Evolutionary conservation across 1,284 basidiomycete species (phyloP), one percentile per base, ranked within the genome.

Genomic region (Cutaneotrichosporon arboriforme): DNA sequence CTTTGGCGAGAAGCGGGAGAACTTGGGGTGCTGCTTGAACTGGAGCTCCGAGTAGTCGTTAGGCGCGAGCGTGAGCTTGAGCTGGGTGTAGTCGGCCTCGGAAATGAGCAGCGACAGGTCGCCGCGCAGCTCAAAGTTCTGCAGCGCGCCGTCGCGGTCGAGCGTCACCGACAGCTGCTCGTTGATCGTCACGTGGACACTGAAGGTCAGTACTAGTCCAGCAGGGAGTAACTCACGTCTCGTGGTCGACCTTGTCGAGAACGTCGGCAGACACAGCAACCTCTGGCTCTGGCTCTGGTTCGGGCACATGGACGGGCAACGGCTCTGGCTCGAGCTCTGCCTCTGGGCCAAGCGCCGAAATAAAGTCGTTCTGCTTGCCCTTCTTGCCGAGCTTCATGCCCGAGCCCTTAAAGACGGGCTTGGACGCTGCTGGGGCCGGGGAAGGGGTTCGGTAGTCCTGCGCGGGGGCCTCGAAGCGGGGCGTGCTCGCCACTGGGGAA

Each of bases 21-120:
- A 88, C 58, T 96, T 88, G 8, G 94, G 93, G 68, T 97, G 93
- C 65, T 97, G 92, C 77, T 97, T 96, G 81, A 93, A 96, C 74
- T 93, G 90, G 35, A 97, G 76, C 23, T 77, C 76, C 58, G 84
- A 81, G 63, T 87, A 84, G 57, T 84, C 81, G 12, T 81, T 78
- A 1, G 83, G 79, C 1, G 82, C 76, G 33, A 97, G 81, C 9
- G 78, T 76, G 44, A 97, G 78, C 54, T 83, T 83, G 64, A 97
- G 76, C 60, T 88, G 86, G n/a, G 88, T 80, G n/a, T 82, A 75
- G 15, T 81, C 77, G 0, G 88, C 76, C 59, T 93, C 89, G 18
- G 85, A 79, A 62, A 97, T 87, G 52, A 85, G 84, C 36, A 97
- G 81, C 73, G 93, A 90, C 81, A 97, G 87, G 69, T 96, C 91